A percentile compares a stretch with the other conserved stretches of the same genome.
Conservation (phyloP, 352 stramenopile species). For the Globisporangium acanthophoron region DNA sequence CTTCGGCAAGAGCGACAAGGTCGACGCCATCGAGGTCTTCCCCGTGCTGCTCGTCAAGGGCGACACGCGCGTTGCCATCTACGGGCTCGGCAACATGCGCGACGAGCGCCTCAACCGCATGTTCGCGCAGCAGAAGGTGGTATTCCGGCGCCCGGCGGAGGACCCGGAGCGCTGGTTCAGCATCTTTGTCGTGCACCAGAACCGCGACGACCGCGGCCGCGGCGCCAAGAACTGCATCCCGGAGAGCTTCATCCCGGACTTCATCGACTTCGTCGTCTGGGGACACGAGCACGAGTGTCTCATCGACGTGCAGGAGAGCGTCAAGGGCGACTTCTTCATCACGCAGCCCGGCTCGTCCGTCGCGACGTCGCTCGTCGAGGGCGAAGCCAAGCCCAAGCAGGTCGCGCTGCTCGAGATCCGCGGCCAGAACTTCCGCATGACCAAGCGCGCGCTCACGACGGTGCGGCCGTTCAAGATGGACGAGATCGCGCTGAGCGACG, state of each 20-base stretch:
- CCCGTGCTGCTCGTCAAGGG: slow-evolving; percentile 97
- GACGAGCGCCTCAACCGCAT: slow-evolving; percentile 98
- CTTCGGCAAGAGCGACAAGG: slow-evolving; percentile 92
- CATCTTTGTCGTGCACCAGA: slow-evolving; percentile 99
- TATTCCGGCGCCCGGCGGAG: slow-evolving; percentile 87
- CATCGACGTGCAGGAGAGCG: slow-evolving; percentile 91
- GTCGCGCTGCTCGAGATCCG: slow-evolving; percentile 88
- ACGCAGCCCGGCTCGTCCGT: slow-evolving; percentile 96
- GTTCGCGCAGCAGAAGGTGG: slow-evolving; percentile 95
- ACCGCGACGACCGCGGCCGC: slow-evolving; percentile 90
- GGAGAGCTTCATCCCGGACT: slow-evolving; percentile 97
- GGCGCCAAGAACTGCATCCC: slow-evolving; percentile 96
- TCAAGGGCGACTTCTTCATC: slow-evolving; percentile 96
- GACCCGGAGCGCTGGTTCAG: slow-evolving; percentile 92
- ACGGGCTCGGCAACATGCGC: slow-evolving; percentile 97
- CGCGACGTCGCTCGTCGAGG: slow-evolving; percentile 92
- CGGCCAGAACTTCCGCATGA: slow-evolving; percentile 88
- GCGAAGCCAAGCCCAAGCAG: slow-evolving; percentile 82
- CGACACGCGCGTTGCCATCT: slow-evolving; percentile 93
- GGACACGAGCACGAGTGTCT: slow-evolving; percentile 98
- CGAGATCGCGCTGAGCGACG: slow-evolving; percentile 84
- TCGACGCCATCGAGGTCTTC: slow-evolving; percentile 94
- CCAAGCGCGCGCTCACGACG: slow-evolving; percentile 74
- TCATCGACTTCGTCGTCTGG: slow-evolving; percentile 97
- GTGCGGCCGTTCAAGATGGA: slow-evolving; percentile 93